phyloP scores from a whole-genome alignment of 495 filamentous ascomycete genomes.

The Penicillium cosmopolitanum region DNA sequence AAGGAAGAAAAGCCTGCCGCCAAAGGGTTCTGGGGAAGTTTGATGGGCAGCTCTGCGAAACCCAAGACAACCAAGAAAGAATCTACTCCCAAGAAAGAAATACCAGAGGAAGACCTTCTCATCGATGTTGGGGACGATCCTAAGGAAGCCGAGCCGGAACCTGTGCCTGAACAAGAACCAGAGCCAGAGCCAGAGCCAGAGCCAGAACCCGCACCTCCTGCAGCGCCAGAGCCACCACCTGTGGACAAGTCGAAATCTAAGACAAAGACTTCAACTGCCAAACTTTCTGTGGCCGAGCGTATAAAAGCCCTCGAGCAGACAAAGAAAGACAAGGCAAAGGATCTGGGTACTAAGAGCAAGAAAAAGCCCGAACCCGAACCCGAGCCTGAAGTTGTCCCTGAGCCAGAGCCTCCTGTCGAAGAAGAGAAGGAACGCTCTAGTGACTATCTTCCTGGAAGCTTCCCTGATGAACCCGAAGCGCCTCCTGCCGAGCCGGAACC shows the following conservation, averaged over 20 bases:
- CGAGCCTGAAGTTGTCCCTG: slow-evolving; percentile 23
- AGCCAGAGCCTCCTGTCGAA: slow-evolving; percentile 18
- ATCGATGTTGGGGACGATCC: slow-evolving; percentile 41
- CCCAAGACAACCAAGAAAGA: slow-evolving; percentile 42
- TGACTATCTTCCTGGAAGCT: slow-evolving; percentile 41
- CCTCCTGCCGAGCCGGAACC: slow-evolving; percentile 21
- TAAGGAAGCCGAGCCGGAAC: slow-evolving; percentile 29
- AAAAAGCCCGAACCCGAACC: slow-evolving; percentile 23
- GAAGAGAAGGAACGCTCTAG: slow-evolving; percentile 28
- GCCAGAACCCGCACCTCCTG: slow-evolving; percentile 27
- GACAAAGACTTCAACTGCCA: slow-evolving; percentile 29
- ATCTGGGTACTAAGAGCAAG: slow-evolving; percentile 36
- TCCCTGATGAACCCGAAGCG: slow-evolving; percentile 24
- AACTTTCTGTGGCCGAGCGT: slow-evolving; percentile 51
- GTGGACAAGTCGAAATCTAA: slow-evolving; percentile 40
- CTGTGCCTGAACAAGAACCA: slow-evolving; percentile 25
- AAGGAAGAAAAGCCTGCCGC: slow-evolving; percentile 38
- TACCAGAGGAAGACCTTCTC: slow-evolving; percentile 29
- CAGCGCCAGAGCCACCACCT: slow-evolving; percentile 28
- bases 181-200: slow-evolving; percentile 41
- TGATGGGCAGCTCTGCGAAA: slow-evolving; percentile 39
- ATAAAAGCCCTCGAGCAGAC: slow-evolving; percentile 51
- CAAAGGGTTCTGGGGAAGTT: slow-evolving; percentile 52
- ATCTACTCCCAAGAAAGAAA: slow-evolving; percentile 24
- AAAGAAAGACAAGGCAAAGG: slow-evolving; percentile 46